Evolutionary conservation across 2,329 filamentous ascomycete genomes (phyloP).

Genomic region (Fusarium acutatum): DNA sequence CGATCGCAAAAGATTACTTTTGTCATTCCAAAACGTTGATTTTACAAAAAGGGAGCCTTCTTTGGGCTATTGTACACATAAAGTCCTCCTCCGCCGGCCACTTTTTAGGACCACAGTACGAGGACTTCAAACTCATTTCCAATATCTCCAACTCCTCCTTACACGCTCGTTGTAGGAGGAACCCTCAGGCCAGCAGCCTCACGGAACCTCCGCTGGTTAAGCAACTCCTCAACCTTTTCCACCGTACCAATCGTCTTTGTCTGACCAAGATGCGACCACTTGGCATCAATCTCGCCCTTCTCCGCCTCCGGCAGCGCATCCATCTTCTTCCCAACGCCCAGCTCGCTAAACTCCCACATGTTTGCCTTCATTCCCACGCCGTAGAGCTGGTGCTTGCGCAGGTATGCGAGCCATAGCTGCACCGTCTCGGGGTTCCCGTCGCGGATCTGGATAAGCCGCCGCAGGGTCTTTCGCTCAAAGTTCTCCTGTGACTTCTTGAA

Average conservation of each 20-base stretch:
- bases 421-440: conserved; percentile 91
- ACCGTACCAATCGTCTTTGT: conserved; percentile 59
- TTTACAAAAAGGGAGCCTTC: conserved; percentile 36
- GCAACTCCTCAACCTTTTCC: conserved; percentile 65
- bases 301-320: conserved; percentile 34
- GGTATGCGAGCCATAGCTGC: conserved; percentile 89
- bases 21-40: conserved; percentile 22
- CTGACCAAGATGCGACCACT: conserved; percentile 66
- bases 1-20: background rate
- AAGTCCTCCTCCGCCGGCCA: conserved; percentile 9
- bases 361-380: conserved; percentile 99
- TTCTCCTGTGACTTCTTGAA: conserved; percentile 99
- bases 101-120: background rate
- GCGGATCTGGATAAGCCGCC: conserved; percentile 88
- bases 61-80: conserved; percentile 39
- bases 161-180: conserved; percentile 34
- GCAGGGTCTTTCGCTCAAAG: conserved; percentile 89
- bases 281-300: conserved; percentile 52
- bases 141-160: background rate
- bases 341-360: conserved; percentile 84
- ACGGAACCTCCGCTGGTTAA: conserved; percentile 61
- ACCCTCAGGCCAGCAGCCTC: conserved; percentile 45
- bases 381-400: conserved; percentile 91
- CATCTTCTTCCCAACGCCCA: conserved; percentile 57
- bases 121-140: background rate